Base-by-base conservation (phyloP, 805 yeast species). In the Candida broadrunensis region DNA sequence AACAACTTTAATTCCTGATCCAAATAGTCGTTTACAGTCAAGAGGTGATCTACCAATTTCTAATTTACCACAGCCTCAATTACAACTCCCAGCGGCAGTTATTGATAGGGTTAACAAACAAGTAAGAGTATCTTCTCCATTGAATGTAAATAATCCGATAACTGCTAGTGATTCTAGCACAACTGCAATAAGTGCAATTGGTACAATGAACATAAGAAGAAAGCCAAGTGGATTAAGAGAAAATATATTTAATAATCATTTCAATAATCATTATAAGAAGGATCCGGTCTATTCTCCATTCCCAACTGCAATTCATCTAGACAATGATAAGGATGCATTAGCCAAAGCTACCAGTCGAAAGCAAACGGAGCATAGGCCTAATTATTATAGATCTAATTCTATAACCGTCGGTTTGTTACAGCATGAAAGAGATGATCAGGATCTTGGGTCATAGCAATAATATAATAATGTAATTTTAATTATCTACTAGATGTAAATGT, bases 191-290 rank as follows among this genome's bases (percentile, higher is more conserved):
- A 5, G n/a, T 15, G 18, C 17, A 14, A 14, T 18, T 4, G 7
- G 11, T 29, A 25, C 25, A 3, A 14, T 25, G 12, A 32, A 17
- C n/a, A 37, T 37, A 21, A 32, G 27, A 8, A 39, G 41, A 16
- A 24, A 33, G 4, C 16, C 30, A 6, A 12, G 16, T 30, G 17
- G 30, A 6, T 14, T 41, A 15, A 30, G 45, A 9, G 48, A 51
- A 13, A 51, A 44, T 15, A 39, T 45, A 31, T 45, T 43, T 23
- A 47, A 60, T 38, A 48, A 52, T 45, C 58, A 54, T 32, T 72
- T 58, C 56, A 67, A 64, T 31, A 75, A 75, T 44, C 80, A 76
- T 46, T 74, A 74, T 51, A 63, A 63, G 36, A 73, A 70, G 41
- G 70, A 83, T 55, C 70, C 67, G n/a, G 49, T 55, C 5, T 47